Evolutionary conservation across 2,329 filamentous ascomycete genomes (phyloP).

Genomic region (Xylaria hypoxylon): DNA sequence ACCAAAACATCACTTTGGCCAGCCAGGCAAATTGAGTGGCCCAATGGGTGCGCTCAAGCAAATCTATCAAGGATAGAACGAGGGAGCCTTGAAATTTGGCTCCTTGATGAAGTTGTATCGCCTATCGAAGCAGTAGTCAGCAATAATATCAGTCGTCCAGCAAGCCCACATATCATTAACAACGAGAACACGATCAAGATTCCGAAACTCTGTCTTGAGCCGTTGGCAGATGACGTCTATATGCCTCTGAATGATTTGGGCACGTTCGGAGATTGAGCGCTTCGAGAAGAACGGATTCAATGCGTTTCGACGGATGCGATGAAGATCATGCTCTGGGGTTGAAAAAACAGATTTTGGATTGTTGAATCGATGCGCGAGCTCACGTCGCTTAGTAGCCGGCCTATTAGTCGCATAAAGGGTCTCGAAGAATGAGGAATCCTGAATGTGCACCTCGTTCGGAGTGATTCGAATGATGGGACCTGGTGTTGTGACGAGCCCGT

Average conservation of each 20-base stretch:
- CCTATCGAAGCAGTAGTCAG: constrained; percentile 13
- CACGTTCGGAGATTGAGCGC: constrained; percentile 4
- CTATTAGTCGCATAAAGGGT: background rate
- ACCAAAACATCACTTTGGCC: background rate
- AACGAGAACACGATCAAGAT: constrained; percentile 1
- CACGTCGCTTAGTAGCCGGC: background rate
- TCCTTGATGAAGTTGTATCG: constrained; percentile 12
- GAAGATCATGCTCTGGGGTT: constrained; percentile 5
- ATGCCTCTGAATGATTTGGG: background rate
- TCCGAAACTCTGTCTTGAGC: constrained; percentile 8
- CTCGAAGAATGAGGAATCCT: constrained; percentile 14
- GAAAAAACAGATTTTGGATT: background rate
- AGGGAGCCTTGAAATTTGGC: constrained; percentile 11
- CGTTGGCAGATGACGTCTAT: constrained; percentile 3
- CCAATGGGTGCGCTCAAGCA: constrained; percentile 10
- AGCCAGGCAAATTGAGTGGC: constrained; percentile 14
- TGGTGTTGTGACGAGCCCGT: background rate
- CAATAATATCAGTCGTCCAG: constrained; percentile 5
- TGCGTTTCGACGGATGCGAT: constrained; percentile 10
- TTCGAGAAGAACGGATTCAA: constrained; percentile 23
- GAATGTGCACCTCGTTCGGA: constrained; percentile 21
- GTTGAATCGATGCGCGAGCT: constrained; percentile 9
- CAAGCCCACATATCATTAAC: constrained; percentile 12
- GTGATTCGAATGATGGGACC: constrained; percentile 25
- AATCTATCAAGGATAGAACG: background rate